A percentile compares a stretch with the other conserved stretches of the same genome.
phyloP scores from a whole-genome alignment of 2,329 filamentous ascomycete genomes.

The Paecilomyces variotii region DNA sequence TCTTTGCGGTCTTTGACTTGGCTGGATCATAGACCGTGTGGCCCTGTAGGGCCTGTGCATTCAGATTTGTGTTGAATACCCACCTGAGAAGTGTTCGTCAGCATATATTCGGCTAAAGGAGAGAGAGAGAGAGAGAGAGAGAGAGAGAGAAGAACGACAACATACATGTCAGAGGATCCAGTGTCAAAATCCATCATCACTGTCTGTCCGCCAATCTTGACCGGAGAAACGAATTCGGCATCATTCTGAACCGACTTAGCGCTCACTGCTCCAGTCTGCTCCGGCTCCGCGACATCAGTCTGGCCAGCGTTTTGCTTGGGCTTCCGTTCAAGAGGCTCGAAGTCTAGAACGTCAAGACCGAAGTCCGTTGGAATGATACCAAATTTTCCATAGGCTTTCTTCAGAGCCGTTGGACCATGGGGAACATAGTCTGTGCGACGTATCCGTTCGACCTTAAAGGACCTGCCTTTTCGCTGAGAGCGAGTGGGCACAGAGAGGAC shows the following conservation, averaged over 20 bases:
- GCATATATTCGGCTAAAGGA: neutral
- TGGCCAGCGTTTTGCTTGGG: constrained; percentile 16
- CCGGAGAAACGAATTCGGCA: constrained; percentile 61
- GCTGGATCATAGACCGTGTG: constrained; percentile 50
- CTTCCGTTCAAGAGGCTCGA: constrained; percentile 21
- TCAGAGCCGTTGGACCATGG: constrained; percentile 55
- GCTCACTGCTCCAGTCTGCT: constrained; percentile 50
- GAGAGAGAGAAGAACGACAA: constrained; percentile 2
- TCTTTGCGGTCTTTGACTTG: constrained; percentile 45
- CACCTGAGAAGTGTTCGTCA: constrained; percentile 39
- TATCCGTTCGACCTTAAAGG: constrained; percentile 55
- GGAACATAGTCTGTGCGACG: constrained; percentile 48
- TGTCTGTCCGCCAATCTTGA: constrained; percentile 61
- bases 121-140: neutral
- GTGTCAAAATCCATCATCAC: constrained; percentile 66
- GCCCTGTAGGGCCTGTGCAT: constrained; percentile 34
- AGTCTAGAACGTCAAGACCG: constrained; percentile 27
- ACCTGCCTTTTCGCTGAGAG: constrained; percentile 26
- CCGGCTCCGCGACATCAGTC: constrained; percentile 15
- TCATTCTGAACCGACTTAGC: constrained; percentile 59
- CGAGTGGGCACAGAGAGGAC: constrained; percentile 26
- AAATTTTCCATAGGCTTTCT: constrained; percentile 62
- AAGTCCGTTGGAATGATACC: constrained; percentile 44
- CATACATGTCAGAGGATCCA: constrained; percentile 64
- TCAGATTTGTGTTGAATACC: constrained; percentile 59